Evolutionary conservation across 345 rosid species (phyloP), one percentile per base, ranked within the genome.

Genomic region (Turnera subulata): DNA sequence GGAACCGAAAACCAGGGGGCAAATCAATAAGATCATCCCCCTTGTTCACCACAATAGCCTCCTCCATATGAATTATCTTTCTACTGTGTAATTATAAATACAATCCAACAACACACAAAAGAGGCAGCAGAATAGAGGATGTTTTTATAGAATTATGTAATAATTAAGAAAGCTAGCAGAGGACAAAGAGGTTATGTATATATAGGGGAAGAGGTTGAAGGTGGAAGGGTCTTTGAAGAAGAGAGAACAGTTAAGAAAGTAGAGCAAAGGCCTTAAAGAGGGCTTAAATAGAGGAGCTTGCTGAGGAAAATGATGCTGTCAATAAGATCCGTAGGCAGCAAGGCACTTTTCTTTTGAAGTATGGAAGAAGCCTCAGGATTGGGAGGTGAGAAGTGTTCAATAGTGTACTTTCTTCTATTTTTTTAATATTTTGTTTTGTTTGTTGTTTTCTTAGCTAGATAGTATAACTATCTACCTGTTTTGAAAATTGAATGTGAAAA

Each of bases 1-100:
- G 95, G 70, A 92, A 92, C 5, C 97, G 80, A 62, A 89, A 92
- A 0, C 98, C 98, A 0, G 96, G 91, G 0, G 97, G 96, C 68
- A 92, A 70, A 54, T 86, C 84, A 46, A 64, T 62, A 19, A 71
- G 53, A 20, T 84, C 87, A 18, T 81, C 86, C 26, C 58, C 83
- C 78, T 67, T 81, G 70, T 84, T 81, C 74, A 78, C 61, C 67
- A 79, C 88, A 42, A 67, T 48, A 10, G 84, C 71, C 22, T 74
- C 93, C 66, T 78, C 96, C 88, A 82, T 80, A n/a, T 13, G 35
- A 44, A 12, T n/a, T 25, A 46, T n/a, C n/a, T n/a, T n/a, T n/a
- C n/a, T n/a, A n/a, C n/a, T n/a, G n/a, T n/a, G n/a, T n/a, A n/a
- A n/a, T n/a, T n/a, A n/a, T n/a, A n/a, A n/a, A n/a, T n/a, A n/a